A percentile compares a stretch with the other conserved stretches of the same genome.
phyloP scores from a whole-genome alignment of 257 asterid species.

The Plantago major region DNA sequence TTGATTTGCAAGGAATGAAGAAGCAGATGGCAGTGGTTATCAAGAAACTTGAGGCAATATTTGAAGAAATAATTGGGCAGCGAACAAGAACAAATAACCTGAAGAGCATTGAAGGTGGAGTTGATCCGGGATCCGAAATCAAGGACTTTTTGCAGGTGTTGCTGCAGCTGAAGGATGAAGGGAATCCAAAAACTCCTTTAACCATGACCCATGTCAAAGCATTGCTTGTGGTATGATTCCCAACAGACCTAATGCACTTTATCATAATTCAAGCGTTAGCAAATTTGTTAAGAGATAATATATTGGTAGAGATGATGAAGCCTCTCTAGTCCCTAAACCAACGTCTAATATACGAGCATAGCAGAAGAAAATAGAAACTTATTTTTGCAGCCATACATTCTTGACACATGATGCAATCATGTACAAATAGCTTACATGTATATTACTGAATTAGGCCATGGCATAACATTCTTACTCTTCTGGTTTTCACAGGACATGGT shows the following conservation, averaged over 20 bases:
- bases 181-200: conserved; percentile 37
- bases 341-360: too few relatives aligned
- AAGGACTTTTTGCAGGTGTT: conserved; percentile 56
- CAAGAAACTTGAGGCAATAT: conserved; percentile 22
- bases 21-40: conserved; percentile 22
- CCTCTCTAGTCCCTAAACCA: too few relatives aligned
- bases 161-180: conserved; percentile 39
- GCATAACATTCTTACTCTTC: neutral
- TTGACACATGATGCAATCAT: too few relatives aligned
- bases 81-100: neutral
- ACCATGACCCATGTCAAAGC: conserved; percentile 61
- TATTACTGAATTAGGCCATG: neutral
- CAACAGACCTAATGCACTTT: neutral
- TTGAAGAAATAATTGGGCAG: conserved; percentile 27
- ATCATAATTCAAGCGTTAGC: too few relatives aligned
- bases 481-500: conserved; percentile 50
- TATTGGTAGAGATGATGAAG: too few relatives aligned
- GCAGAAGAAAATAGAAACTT: too few relatives aligned
- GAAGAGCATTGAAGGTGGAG: neutral
- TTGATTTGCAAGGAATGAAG: conserved; percentile 48
- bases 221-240: conserved; percentile 43
- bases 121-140: conserved; percentile 15
- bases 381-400: too few relatives aligned
- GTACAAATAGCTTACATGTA: too few relatives aligned
- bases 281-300: too few relatives aligned